Percentiles rank a stretch among this genome's conserved stretches.
Evolutionary conservation across 23 red algal species (phyloP).

Genomic region (Agarophyton chilense): DNA sequence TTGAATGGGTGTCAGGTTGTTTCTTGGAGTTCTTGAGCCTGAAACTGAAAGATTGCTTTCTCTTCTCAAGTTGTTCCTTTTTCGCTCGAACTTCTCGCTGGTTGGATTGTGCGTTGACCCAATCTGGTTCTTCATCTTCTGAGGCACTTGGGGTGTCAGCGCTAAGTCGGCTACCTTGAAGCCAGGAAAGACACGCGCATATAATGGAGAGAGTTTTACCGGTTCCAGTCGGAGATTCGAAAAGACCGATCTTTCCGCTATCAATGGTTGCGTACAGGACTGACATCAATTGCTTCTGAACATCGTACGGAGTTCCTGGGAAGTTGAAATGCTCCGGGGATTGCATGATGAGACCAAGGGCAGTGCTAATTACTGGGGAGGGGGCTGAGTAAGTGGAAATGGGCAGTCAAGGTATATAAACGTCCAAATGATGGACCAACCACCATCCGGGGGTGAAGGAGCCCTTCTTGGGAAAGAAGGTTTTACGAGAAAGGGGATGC

Average conservation of each 20-base stretch:
- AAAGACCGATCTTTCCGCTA: conserved; percentile 72
- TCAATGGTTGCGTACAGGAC: conserved; percentile 69
- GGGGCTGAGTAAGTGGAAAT: not conserved
- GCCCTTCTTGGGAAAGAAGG: not conserved
- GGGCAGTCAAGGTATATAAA: not conserved
- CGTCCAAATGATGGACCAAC: no score
- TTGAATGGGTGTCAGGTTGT: not conserved
- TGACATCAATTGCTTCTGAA: conserved; percentile 80
- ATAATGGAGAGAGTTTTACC: conserved; percentile 95
- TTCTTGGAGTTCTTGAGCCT: not conserved
- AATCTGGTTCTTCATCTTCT: conserved; percentile 68
- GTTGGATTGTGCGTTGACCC: conserved; percentile 62
- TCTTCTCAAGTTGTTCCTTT: conserved; percentile 26
- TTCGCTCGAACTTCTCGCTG: not conserved
- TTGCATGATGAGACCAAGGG: not conserved
- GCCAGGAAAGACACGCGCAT: conserved; percentile 88
- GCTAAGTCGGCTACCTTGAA: conserved; percentile 41
- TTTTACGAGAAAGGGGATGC: not conserved
- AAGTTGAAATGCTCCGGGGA: conserved; percentile 35
- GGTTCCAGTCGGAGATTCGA: conserved; percentile 97
- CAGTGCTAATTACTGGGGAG: not conserved
- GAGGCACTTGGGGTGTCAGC: not conserved
- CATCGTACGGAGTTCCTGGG: conserved; percentile 68
- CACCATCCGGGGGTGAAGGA: no score
- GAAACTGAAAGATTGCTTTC: not conserved